Base-by-base conservation (phyloP, 73 alveolate species). In the Tetrahymena borealis region DNA sequence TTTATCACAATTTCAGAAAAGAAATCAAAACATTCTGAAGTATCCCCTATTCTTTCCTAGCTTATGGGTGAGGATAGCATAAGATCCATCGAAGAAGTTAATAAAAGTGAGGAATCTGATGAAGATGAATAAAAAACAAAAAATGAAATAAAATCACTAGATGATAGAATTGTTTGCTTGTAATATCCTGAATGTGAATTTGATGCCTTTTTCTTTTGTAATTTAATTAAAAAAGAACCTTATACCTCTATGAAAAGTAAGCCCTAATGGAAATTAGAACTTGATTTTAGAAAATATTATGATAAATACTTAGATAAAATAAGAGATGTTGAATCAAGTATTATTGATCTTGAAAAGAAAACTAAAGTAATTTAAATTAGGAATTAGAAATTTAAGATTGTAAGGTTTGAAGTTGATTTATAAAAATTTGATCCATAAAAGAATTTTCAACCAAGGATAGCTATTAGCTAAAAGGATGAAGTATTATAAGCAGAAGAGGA, bases 241-340 rank as follows among this genome's bases (percentile, higher is more conserved):
- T 85, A 79, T 31, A 8, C 91, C 4, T 33, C 91, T 24, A 15
- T 78, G 78, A 93, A 93, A 90, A 85, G 93, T 9, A 85, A 79
- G 33, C 95, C 95, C n/a, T 90, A 93, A 39, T 93, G 95, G 95
- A 93, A 85, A 36, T 39, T 93, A 32, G 95, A 93, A 32, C 37
- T 93, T 0, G 90, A 78, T 32, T 78, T 93, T 37, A 93, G 79
- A 93, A 78, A 39, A 40, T 93, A 79, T 33, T 93, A 85, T 93
- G 95, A 93, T 28, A 85, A 93, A 24, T 93, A 93, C 39, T 91
- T 79, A 33, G 20, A 78, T 16, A 90, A 93, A 39, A 93, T 79
- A 9, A 85, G 32, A 5, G n/a, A 90, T 2, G 31, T 93, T 93
- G 95, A 93, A 35, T 93, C 24, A 38, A 92, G 90, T 39, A 93